These are phyloP conservation scores for Lablab purpureus DNA, from an alignment of 306 rosid genomes.

Conservation along the genomic window DNA sequence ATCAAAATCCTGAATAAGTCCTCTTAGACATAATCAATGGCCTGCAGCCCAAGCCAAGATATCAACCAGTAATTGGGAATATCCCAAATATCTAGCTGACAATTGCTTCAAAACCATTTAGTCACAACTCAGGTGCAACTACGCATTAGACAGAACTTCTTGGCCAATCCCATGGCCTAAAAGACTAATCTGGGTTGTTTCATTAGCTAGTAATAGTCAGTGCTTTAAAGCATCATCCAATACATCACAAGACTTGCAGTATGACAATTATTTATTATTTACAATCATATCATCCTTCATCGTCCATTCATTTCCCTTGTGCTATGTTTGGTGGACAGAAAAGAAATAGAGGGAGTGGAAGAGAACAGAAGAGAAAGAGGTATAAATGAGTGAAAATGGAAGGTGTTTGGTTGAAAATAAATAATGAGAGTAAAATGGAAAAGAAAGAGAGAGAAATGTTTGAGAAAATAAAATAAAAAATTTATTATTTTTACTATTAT, in stretches of 20 bases:
- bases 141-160: constrained; percentile 16
- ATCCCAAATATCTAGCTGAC: neutral
- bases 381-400: no score
- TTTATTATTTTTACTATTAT: no score
- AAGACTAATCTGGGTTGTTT: constrained; percentile 16
- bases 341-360: no score
- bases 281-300: constrained; percentile 1
- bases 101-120: neutral
- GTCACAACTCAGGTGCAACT: neutral
- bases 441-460: no score
- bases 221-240: constrained; percentile 18
- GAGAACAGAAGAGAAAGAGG: no score
- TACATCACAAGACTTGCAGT: neutral
- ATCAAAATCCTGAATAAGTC: neutral
- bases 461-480: no score
- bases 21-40: neutral
- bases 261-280: neutral
- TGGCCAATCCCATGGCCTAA: constrained; percentile 4
- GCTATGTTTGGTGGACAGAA: neutral
- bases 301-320: neutral
- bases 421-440: no score
- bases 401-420: no score
- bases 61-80: constrained; percentile 3
- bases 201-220: neutral
- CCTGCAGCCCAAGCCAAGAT: constrained; percentile 2